Percentiles rank a stretch among this genome's conserved stretches.
Evolutionary conservation across 2,329 filamentous ascomycete genomes (phyloP).

Genomic region (Paramyrothecium sp.): DNA sequence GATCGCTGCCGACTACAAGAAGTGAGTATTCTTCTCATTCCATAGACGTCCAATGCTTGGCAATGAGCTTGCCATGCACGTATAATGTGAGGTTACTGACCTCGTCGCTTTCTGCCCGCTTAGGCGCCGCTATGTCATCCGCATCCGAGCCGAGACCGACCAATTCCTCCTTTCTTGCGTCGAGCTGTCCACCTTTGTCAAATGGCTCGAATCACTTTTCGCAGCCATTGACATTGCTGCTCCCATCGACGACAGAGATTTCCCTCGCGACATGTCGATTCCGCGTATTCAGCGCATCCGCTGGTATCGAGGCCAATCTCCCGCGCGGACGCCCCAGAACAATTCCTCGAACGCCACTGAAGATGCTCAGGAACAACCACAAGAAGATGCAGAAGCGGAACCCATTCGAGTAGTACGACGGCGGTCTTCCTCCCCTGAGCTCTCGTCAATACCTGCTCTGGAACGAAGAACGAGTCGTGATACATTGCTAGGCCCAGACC

Average conservation of each 20-base stretch:
- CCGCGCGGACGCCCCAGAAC: conserved; percentile 15
- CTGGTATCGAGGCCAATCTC: conserved; percentile 43
- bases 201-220: conserved; percentile 67
- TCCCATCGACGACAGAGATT: conserved; percentile 68
- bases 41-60: neutral
- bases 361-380: neutral
- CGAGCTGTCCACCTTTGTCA: conserved; percentile 63
- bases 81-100: conserved; percentile 2
- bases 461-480: neutral
- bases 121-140: conserved; percentile 64
- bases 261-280: conserved; percentile 61
- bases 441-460: neutral
- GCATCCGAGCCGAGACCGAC: conserved; percentile 70
- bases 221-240: conserved; percentile 72
- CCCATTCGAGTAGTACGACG: conserved; percentile 1
- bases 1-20: conserved; percentile 70
- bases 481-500: neutral
- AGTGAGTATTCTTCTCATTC: conserved; percentile 42
- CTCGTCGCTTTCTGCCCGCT: neutral
- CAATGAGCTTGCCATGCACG: neutral
- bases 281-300: conserved; percentile 54
- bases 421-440: conserved; percentile 12
- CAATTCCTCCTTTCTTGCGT: conserved; percentile 70
- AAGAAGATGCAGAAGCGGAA: neutral
- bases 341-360: neutral